These are phyloP conservation scores for Sphagnum contortum DNA, from an alignment of 225 moss, liverwort and hornwort species.

Conservation along the genomic window DNA sequence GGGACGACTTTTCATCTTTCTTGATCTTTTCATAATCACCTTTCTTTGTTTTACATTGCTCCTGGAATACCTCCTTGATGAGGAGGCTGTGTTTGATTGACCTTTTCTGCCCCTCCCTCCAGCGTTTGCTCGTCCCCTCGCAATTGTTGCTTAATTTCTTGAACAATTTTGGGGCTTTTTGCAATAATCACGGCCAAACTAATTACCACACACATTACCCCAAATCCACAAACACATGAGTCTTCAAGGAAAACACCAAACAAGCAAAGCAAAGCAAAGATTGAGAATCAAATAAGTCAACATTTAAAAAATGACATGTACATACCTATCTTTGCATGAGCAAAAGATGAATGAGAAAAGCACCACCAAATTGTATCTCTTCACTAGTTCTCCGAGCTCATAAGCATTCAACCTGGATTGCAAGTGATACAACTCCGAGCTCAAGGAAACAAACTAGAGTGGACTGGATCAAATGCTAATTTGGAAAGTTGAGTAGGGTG, in stretches of 20 bases:
- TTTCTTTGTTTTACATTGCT: constrained; percentile 8
- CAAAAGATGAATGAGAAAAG: no score
- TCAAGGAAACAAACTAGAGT: neutral
- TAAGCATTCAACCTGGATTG: neutral
- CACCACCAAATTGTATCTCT: no score
- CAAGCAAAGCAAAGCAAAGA: no score
- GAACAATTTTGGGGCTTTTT: constrained; percentile 2
- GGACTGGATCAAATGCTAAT: no score
- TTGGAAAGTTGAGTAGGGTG: neutral
- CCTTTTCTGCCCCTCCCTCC: constrained; percentile 10
- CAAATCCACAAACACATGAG: constrained; percentile 1
- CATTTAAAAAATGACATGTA: no score
- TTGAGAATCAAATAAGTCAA: no score
- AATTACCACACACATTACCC: constrained; percentile 1
- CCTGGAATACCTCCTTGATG: constrained; percentile 10
- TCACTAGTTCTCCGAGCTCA: neutral
- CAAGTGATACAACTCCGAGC: neutral
- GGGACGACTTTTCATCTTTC: constrained; percentile 36
- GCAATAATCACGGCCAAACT: constrained; percentile 11
- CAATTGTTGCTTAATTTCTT: constrained; percentile 25
- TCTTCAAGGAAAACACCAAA: neutral
- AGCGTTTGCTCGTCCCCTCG: constrained; percentile 21
- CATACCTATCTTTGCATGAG: no score
- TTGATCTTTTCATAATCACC: constrained; percentile 8
- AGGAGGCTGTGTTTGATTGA: constrained; percentile 12